These are phyloP conservation scores for Ilex aquifolium DNA, from an alignment of 257 asterid species.

Conservation along the genomic window DNA sequence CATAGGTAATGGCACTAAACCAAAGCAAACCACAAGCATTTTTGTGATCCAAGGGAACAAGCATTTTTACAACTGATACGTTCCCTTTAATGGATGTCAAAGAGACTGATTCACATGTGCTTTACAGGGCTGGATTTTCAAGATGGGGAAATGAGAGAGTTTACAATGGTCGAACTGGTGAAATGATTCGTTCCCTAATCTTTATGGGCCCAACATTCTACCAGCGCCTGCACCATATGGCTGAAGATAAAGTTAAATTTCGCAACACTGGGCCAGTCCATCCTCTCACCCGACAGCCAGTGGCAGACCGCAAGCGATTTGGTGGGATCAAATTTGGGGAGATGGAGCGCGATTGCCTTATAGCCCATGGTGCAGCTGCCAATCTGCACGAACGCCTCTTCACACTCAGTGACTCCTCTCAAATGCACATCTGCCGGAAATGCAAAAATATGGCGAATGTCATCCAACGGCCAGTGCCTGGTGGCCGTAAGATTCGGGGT, in stretches of 20 bases:
- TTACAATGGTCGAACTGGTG: conserved; percentile 75
- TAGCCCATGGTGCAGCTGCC: conserved; percentile 90
- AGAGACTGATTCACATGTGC: not conserved
- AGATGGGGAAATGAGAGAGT: conserved; percentile 90
- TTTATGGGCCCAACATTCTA: conserved; percentile 94
- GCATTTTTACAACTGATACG: not conserved
- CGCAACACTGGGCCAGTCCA: conserved; percentile 92
- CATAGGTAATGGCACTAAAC: conserved; percentile 44
- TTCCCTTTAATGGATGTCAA: not conserved
- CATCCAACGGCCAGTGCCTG: conserved; percentile 53
- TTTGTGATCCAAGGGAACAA: too few relatives aligned
- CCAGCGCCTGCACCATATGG: conserved; percentile 92
- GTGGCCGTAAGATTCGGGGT: conserved; percentile 73
- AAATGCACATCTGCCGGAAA: conserved; percentile 78
- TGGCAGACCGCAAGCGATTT: conserved; percentile 84
- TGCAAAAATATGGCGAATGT: conserved; percentile 78
- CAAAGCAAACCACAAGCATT: too few relatives aligned
- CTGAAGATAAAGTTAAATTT: conserved; percentile 91
- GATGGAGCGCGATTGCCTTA: conserved; percentile 92
- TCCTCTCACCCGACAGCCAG: conserved; percentile 97
- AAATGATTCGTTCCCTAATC: conserved; percentile 49
- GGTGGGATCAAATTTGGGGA: conserved; percentile 95
- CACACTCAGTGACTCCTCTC: conserved; percentile 82
- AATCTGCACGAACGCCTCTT: conserved; percentile 86
- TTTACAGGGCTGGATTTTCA: conserved; percentile 68